phyloP scores from a whole-genome alignment of 208 protist species.

The Willaertia magna region DNA sequence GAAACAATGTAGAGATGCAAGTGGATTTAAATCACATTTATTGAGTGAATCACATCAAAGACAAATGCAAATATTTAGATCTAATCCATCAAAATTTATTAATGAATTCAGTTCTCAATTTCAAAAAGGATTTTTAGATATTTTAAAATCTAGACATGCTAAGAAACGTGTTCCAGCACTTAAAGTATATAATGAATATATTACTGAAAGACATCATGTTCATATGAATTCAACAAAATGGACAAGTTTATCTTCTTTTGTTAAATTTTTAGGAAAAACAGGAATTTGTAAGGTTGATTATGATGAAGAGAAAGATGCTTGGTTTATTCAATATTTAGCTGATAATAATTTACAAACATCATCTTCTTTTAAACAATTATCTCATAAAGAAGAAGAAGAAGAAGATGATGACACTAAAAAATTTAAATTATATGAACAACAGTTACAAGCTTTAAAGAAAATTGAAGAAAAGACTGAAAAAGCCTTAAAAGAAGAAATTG shows the following conservation, averaged over 20 bases:
- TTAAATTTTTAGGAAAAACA: slow-evolving; percentile 6
- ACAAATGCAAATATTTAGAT: slow-evolving; percentile 30
- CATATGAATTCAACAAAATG: slow-evolving; percentile 35
- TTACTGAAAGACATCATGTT: slow-evolving; percentile 31
- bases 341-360: background rate
- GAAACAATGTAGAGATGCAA: slow-evolving; percentile 39
- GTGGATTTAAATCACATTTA: slow-evolving; percentile 36
- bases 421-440: background rate
- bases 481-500: background rate
- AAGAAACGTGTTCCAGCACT: slow-evolving; percentile 9
- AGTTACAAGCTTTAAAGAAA: background rate
- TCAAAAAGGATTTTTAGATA: slow-evolving; percentile 29
- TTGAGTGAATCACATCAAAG: slow-evolving; percentile 19
- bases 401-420: background rate
- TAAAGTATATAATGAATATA: slow-evolving; percentile 35
- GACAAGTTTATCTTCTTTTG: slow-evolving; percentile 33
- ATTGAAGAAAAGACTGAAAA: background rate
- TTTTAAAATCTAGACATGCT: background rate
- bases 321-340: background rate
- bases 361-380: background rate
- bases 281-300: slow-evolving; percentile 5
- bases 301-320: background rate
- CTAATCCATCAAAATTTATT: slow-evolving; percentile 24
- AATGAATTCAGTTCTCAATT: slow-evolving; percentile 27
- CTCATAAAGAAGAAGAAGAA: background rate